Conservation (phyloP, 768 basidiomycete species). For the Dentipellis sp. region DNA sequence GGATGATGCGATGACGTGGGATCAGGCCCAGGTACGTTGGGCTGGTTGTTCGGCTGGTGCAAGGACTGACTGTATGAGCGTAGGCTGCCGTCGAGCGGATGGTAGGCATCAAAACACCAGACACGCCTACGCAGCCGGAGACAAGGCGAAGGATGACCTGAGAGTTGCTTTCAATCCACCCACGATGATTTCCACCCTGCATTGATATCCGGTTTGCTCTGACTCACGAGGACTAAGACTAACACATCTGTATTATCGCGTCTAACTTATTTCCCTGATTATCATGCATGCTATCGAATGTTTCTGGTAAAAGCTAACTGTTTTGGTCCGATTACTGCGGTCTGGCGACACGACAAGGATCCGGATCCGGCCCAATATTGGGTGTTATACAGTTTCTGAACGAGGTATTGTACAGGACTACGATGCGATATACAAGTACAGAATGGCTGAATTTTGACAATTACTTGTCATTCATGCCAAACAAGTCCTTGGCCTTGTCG, state of each 20-base stretch:
- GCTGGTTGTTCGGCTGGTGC: neutral
- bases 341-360: neutral
- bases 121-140: neutral
- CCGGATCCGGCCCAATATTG: neutral
- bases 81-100: slow-evolving; percentile 23
- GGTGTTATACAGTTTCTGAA: neutral
- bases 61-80: neutral
- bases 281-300: neutral
- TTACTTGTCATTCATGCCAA: neutral
- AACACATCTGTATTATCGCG: neutral
- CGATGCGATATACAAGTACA: neutral
- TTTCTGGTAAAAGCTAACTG: neutral
- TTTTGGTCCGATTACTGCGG: neutral
- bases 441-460: neutral
- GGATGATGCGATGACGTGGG: slow-evolving; percentile 63
- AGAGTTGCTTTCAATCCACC: neutral
- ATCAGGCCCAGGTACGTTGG: slow-evolving; percentile 51
- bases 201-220: neutral
- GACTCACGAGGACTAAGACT: neutral
- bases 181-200: neutral
- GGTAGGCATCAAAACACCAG: slow-evolving; percentile 18
- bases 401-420: neutral
- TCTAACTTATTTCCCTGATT: neutral
- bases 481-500: neutral
- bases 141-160: neutral